These are phyloP conservation scores for Dictyostelium purpureum DNA, from an alignment of 78 protist genomes.

Conservation along the genomic window DNA sequence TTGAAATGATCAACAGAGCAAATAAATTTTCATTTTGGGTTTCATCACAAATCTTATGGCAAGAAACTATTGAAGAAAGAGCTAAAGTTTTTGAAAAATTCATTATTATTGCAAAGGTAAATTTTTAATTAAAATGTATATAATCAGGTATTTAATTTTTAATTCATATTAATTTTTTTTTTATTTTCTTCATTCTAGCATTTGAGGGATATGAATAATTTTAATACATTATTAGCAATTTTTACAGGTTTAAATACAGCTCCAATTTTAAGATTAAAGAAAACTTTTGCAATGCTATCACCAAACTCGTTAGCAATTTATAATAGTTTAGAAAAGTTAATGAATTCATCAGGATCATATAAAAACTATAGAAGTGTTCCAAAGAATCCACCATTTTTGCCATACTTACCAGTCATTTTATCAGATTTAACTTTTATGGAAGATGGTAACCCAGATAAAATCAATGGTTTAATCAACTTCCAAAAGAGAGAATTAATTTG, in stretches of 20 bases:
- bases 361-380: slow-evolving; percentile 47
- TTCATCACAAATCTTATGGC: slow-evolving; percentile 66
- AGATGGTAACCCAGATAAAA: slow-evolving; percentile 87
- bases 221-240: slow-evolving; percentile 69
- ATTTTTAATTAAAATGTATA: not conserved
- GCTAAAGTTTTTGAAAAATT: slow-evolving; percentile 62
- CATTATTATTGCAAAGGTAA: slow-evolving; percentile 61
- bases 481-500: slow-evolving; percentile 78
- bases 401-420: slow-evolving; percentile 68
- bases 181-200: not conserved
- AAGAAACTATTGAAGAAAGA: slow-evolving; percentile 53
- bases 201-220: slow-evolving; percentile 77
- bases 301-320: slow-evolving; percentile 12
- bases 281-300: slow-evolving; percentile 65
- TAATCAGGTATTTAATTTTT: not conserved
- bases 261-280: slow-evolving; percentile 57
- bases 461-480: slow-evolving; percentile 73
- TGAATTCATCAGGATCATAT: slow-evolving; percentile 67
- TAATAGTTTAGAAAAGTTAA: slow-evolving; percentile 53
- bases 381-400: slow-evolving; percentile 46
- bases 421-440: slow-evolving; percentile 86
- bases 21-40: slow-evolving; percentile 81
- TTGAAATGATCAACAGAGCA: slow-evolving; percentile 70
- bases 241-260: slow-evolving; percentile 80
- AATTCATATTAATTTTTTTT: too few species aligned